Evolutionary conservation across 2,329 filamentous ascomycete species (phyloP), one percentile per base, ranked within the genome.

Genomic region (Ophiobolus disseminans): DNA sequence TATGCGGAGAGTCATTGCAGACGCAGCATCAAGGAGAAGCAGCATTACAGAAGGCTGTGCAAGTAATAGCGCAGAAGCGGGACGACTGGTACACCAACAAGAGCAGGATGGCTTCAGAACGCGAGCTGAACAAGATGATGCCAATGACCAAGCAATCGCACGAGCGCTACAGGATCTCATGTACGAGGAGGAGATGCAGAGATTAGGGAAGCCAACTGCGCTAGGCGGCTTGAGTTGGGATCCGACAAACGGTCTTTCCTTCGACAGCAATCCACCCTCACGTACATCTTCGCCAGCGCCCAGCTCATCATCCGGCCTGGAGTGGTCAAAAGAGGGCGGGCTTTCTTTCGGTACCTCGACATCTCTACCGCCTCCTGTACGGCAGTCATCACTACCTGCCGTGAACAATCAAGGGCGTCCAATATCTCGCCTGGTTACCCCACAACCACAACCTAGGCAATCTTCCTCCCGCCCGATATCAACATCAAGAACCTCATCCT

Each of bases 121-220:
- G 0, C 84, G 89, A 63, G 91, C 90, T 0, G 90, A 95, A 58
- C 89, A 95, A 69, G 91, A 96, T 45, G 87, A 91, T 60, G 92
- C 91, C 3, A 95, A 96, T 62, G 90, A 96, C 46, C 81, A 84
- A 19, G 92, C 92, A 4, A 96, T 96, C 52, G 86, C 91, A 43
- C 86, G 92, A 64, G 91, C 91, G 0, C 78, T 95, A 23, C 91
- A 90, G 77, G 92, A 97, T 63, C 78, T 96, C 14, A 87, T 94
- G 20, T 88, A 95, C 66, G 86, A 96, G 67, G 91, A 96, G 53
- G 82, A 86, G 56, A 73, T 78, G 57, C 61, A 66, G 38, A 75
- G 74, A 53, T 58, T 76, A 16, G 66, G 44, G 78, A 76, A 48
- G 22, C 66, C 69, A 8, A 69, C 60, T 13, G 68, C 65, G 10